A percentile compares a stretch with the other conserved stretches of the same genome.
Conservation (phyloP, 164 flowering plant species). For the Pachysandra terminalis region DNA sequence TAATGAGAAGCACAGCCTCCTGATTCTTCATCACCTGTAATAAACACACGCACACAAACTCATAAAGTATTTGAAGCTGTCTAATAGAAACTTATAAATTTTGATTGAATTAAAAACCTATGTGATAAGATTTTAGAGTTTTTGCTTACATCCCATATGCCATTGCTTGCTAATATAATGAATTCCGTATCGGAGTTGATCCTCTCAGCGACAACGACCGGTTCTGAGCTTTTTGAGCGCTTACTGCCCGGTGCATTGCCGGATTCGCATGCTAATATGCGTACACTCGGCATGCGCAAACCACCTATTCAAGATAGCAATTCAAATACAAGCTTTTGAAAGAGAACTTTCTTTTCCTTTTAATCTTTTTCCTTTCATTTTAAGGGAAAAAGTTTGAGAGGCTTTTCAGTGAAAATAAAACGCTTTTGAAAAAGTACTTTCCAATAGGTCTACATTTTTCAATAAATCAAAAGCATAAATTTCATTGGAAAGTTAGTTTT, state of each 20-base stretch:
- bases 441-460: too few relatives aligned
- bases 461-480: too few relatives aligned
- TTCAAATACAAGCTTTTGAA: background rate
- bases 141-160: constrained; percentile 60
- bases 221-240: constrained; percentile 27
- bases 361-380: too few relatives aligned
- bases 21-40: constrained; percentile 58
- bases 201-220: constrained; percentile 32
- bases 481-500: too few relatives aligned
- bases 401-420: too few relatives aligned
- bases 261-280: constrained; percentile 10
- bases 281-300: constrained; percentile 21
- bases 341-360: too few relatives aligned
- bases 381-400: too few relatives aligned
- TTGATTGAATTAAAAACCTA: too few relatives aligned
- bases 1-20: constrained; percentile 60
- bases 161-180: constrained; percentile 55
- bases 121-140: background rate
- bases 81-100: too few relatives aligned
- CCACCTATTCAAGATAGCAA: constrained; percentile 14
- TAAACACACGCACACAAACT: constrained; percentile 13
- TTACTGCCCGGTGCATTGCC: constrained; percentile 11
- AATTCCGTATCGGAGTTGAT: constrained; percentile 56
- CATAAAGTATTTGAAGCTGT: background rate
- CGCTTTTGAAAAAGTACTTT: too few relatives aligned